Evolutionary conservation across 805 yeast genomes (phyloP), one percentile per base, ranked within the genome.

Genomic region (Myxozyma udenii): DNA sequence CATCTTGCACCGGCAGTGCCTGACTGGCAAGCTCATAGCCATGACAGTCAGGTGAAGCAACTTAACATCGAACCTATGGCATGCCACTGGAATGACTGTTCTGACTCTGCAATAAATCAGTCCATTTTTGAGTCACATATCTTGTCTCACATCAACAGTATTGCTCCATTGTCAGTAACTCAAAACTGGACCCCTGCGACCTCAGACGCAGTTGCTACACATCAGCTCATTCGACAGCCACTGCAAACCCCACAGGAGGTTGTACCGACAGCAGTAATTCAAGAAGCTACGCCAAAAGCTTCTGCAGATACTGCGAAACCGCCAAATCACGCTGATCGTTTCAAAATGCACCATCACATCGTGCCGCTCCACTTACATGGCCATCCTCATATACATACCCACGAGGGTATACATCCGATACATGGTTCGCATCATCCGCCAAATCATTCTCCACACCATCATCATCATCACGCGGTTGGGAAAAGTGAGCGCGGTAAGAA

Each of bases 71-170:
- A 3, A n/a, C 32, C 14, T 5, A n/a, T 43, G 33, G 50, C 51
- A 19, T 58, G 64, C 37, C 64, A 57, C 33, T 59, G 62, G 62
- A 43, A 55, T 35, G 41, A 56, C 25, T 59, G 62, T 37, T 16
- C 54, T n/a, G 53, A 48, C 16, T 19, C 53, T n/a, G 41, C 33
- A 5, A 30, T 22, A 14, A 46, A 48, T 43, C 46, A 49, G 9
- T 7, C 49, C n/a, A 44, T 21, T 9, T 21, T 58, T 18, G 64
- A 59, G 37, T 33, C 50, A 9, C 64, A 57, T 40, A 19, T 59
- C 21, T 33, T 48, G 16, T 41, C 33, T 28, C 33, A 28, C 14
- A 28, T 28, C 12, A 28, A 28, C 14, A 28, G 12, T 9, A 28
- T 9, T 28, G 33, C 9, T 28, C 33, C 33, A 28, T 14, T 9